Evolutionary conservation across 2,329 filamentous ascomycete genomes (phyloP).

Genomic region (Fusarium phyllophilum): DNA sequence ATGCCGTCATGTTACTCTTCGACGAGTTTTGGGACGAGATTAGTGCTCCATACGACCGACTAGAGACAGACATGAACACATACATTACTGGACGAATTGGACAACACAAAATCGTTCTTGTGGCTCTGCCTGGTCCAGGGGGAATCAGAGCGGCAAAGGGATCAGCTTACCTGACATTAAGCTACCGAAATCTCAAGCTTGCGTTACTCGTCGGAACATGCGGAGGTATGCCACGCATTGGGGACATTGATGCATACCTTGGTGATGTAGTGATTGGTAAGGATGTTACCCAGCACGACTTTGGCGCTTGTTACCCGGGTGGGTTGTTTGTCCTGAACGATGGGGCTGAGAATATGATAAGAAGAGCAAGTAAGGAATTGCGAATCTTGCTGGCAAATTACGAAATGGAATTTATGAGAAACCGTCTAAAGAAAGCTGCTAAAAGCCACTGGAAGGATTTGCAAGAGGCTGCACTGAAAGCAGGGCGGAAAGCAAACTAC

Average conservation of each 20-base stretch:
- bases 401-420: background rate
- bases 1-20: constrained; percentile 11
- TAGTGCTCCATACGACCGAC: constrained; percentile 29
- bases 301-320: background rate
- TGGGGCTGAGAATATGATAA: background rate
- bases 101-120: constrained; percentile 30
- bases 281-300: background rate
- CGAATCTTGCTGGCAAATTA: background rate
- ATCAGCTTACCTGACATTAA: constrained; percentile 44
- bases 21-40: constrained; percentile 30
- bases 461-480: background rate
- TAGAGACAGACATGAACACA: constrained; percentile 39
- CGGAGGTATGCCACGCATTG: constrained; percentile 46
- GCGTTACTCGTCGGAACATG: constrained; percentile 54
- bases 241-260: background rate
- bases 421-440: background rate
- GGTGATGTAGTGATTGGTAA: constrained; percentile 11
- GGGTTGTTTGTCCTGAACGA: background rate
- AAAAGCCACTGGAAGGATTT: background rate
- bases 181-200: constrained; percentile 48
- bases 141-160: constrained; percentile 41
- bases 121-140: constrained; percentile 42
- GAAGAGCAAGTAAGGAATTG: background rate
- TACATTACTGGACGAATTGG: constrained; percentile 44
- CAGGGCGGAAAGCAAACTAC: background rate